Conservation (phyloP, 75 land plant genomes). For the Selaginella tamariscina region DNA sequence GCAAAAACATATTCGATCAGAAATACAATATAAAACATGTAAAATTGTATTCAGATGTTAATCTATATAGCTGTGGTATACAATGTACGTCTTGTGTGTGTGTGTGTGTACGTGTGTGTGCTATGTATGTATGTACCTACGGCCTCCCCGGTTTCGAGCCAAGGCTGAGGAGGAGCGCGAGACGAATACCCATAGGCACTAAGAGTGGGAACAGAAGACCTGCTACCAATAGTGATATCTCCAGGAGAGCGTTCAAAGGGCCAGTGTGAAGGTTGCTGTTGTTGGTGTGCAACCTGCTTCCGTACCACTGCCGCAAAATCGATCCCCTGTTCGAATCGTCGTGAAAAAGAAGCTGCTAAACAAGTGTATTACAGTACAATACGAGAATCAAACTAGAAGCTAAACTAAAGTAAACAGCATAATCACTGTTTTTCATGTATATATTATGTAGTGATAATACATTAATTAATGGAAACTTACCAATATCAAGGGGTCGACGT, state of each 20-base stretch:
- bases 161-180: constrained; percentile 35
- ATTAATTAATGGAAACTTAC: too few relatives aligned
- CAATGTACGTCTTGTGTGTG: too few relatives aligned
- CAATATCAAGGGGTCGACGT: too few relatives aligned
- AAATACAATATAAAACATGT: background rate
- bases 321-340: background rate
- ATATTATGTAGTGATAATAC: too few relatives aligned
- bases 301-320: constrained; percentile 82
- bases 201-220: constrained; percentile 33
- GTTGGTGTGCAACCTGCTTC: constrained; percentile 49
- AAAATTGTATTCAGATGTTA: background rate
- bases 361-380: too few relatives aligned
- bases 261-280: constrained; percentile 30
- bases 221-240: constrained; percentile 37
- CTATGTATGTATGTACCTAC: constrained; percentile 43
- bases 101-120: too few relatives aligned
- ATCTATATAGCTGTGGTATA: too few relatives aligned
- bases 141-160: constrained; percentile 94
- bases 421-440: background rate
- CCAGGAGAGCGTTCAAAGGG: constrained; percentile 55
- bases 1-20: too few relatives aligned
- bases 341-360: too few relatives aligned
- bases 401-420: background rate
- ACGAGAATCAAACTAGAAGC: background rate
- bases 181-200: constrained; percentile 32